phyloP scores from a whole-genome alignment of 139 green algal genomes.

The Zygnema cylindricum region DNA sequence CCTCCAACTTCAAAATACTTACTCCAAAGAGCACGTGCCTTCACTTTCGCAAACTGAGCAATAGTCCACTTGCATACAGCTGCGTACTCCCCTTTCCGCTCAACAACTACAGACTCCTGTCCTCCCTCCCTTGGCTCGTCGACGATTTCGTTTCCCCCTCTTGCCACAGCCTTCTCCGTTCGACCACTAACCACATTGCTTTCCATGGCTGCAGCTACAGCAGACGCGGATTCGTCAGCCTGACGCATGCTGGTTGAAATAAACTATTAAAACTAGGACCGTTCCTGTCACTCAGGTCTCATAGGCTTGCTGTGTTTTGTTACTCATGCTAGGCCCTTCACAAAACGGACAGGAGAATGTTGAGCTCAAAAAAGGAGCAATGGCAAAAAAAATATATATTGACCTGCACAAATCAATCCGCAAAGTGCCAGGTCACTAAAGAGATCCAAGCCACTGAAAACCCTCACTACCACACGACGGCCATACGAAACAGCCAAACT shows the following conservation, averaged over 20 bases:
- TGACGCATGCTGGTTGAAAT: background rate
- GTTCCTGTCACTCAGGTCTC: too few relatives aligned
- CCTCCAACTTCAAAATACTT: slow-evolving; percentile 74
- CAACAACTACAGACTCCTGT: slow-evolving; percentile 61
- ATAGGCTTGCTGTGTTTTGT: too few relatives aligned
- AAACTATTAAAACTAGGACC: too few relatives aligned
- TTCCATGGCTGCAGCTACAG: background rate
- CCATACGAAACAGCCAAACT: too few relatives aligned
- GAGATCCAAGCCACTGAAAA: too few relatives aligned
- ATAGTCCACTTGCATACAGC: slow-evolving; percentile 67
- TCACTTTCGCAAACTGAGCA: slow-evolving; percentile 64
- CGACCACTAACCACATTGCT: background rate
- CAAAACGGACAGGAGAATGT: too few relatives aligned
- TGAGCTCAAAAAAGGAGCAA: too few relatives aligned
- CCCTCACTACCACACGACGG: too few relatives aligned
- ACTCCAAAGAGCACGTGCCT: slow-evolving; percentile 69
- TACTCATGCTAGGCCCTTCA: too few relatives aligned
- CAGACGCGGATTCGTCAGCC: background rate
- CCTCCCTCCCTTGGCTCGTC: slow-evolving; percentile 61
- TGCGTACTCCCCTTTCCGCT: slow-evolving; percentile 55
- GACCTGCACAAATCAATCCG: too few relatives aligned
- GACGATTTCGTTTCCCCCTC: slow-evolving; percentile 35
- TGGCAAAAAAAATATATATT: too few relatives aligned
- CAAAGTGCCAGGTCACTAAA: too few relatives aligned
- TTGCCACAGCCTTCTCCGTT: slow-evolving; percentile 12